Base-by-base conservation (phyloP, 169 alveolate genomes). In the Plasmodium vivax region DNA sequence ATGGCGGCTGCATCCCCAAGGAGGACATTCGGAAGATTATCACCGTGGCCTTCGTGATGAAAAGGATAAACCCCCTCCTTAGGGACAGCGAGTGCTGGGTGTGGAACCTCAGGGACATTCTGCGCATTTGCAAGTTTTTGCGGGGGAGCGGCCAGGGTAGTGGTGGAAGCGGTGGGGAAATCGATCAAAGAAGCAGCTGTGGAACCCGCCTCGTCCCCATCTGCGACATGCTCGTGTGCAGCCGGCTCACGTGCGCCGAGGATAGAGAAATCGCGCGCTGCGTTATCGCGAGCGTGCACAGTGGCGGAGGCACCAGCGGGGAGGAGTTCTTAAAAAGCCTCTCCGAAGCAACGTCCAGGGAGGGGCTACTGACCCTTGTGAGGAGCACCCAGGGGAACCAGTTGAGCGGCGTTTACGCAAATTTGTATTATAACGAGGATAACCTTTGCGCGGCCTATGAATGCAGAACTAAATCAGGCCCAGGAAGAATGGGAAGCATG, bases 71-170 rank as follows among this genome's bases (percentile, higher is more conserved):
- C 23, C 54, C 90, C 36, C 85, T 84, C 41, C 85, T 96, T 77
- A 82, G 82, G 47, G 95, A 95, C 16, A 95, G 96, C 30, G 97
- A 97, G 43, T 83, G 95, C 0, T 97, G 98, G 97, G 96, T 95
- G 82, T 94, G 98, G 96, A 97, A 98, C 68, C 94, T 97, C 84
- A 83, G 98, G 92, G 98, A 97, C 83, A 73, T 95, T 16, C 43
- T 92, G 83, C 41, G 93, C 54, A 81, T 82, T 9, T 85, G 84
- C 68, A 92, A 45, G 54, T 68, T 93, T 54, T 41, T 90, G 9
- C 62, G 82, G 32, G 3, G 56, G 47, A 36, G 2, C n/a, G 82
- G 41, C 0, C 41, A 81, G n/a, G 7, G 7, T 3, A 38, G 45
- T 8, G 45, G 45, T 38, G 8, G 45, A 38, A 43, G 16, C 9